These are phyloP conservation scores for Cladosporium sp. DNA, from an alignment of 2,329 filamentous ascomycete genomes.

Conservation along the genomic window DNA sequence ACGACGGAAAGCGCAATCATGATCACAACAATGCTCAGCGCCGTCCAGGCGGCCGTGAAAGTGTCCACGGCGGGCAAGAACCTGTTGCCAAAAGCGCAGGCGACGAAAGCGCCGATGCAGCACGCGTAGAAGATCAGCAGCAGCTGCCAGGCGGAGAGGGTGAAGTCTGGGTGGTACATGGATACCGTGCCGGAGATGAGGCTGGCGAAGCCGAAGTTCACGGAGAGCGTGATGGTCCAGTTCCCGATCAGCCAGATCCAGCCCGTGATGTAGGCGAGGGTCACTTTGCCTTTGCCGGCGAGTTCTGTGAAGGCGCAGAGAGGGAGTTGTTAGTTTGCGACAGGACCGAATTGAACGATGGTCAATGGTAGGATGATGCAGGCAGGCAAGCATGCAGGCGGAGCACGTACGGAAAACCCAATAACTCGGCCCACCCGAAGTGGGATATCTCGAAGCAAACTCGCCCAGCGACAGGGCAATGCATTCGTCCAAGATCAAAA, in stretches of 20 bases:
- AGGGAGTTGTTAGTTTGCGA: background rate
- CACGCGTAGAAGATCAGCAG: slow-evolving; percentile 68
- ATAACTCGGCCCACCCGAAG: slow-evolving; percentile 73
- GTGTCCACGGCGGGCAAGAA: slow-evolving; percentile 63
- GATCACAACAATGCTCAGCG: slow-evolving; percentile 53
- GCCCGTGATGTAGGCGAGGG: slow-evolving; percentile 64
- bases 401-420: slow-evolving; percentile 53
- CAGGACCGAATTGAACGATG: no score
- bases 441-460: slow-evolving; percentile 70
- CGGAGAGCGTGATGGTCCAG: slow-evolving; percentile 71
- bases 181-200: slow-evolving; percentile 47
- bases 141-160: slow-evolving; percentile 58
- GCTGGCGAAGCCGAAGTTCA: slow-evolving; percentile 65
- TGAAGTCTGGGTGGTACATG: slow-evolving; percentile 53
- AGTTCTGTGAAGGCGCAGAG: slow-evolving; percentile 45
- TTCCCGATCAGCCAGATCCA: slow-evolving; percentile 75
- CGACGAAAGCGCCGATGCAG: slow-evolving; percentile 59
- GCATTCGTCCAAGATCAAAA: slow-evolving; percentile 65
- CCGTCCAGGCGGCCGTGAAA: slow-evolving; percentile 53
- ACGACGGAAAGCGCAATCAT: slow-evolving; percentile 54
- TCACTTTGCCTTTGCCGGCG: slow-evolving; percentile 43
- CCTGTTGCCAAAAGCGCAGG: slow-evolving; percentile 64
- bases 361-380: no score
- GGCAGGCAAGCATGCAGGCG: no score
- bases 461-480: slow-evolving; percentile 67